These are phyloP conservation scores for Globisporangium ultimum DNA, from an alignment of 352 stramenopile species.

Conservation along the genomic window DNA sequence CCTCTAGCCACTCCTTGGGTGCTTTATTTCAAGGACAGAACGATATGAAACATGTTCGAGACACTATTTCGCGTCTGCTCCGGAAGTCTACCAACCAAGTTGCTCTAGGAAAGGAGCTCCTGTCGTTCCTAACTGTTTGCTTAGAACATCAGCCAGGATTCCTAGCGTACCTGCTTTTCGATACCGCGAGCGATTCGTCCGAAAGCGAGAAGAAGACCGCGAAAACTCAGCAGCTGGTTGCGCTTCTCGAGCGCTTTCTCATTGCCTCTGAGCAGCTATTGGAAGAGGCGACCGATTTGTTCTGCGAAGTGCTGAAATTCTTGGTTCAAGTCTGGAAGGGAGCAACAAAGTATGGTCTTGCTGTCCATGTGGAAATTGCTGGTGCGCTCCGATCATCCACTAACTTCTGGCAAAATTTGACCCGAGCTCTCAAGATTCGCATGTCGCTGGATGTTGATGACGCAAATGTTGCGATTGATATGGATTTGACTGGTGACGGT, in stretches of 20 bases:
- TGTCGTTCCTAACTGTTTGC: constrained; percentile 50
- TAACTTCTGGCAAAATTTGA: constrained; percentile 63
- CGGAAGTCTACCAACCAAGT: constrained; percentile 22
- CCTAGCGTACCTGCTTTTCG: constrained; percentile 49
- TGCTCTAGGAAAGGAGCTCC: constrained; percentile 32
- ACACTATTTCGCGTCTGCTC: constrained; percentile 36
- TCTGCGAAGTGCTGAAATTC: constrained; percentile 55
- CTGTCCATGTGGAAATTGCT: constrained; percentile 49
- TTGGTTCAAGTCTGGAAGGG: constrained; percentile 57
- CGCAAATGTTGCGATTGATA: constrained; percentile 35
- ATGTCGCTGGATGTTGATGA: constrained; percentile 44
- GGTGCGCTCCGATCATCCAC: constrained; percentile 26
- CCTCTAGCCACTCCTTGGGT: constrained; percentile 42
- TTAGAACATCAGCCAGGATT: constrained; percentile 63
- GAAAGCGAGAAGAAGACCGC: constrained; percentile 9
- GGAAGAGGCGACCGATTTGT: constrained; percentile 50
- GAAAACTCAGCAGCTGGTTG: constrained; percentile 27
- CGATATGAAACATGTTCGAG: constrained; percentile 37
- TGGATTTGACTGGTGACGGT: constrained; percentile 29
- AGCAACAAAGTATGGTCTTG: constrained; percentile 28
- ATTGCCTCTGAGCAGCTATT: constrained; percentile 54
- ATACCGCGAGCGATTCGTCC: constrained; percentile 15
- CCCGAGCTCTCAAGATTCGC: constrained; percentile 48
- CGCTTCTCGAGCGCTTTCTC: constrained; percentile 50
- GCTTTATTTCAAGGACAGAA: constrained; percentile 43